Base-by-base conservation (phyloP, 2,329 filamentous ascomycete species). In the Pochonia chlamydosporia region DNA sequence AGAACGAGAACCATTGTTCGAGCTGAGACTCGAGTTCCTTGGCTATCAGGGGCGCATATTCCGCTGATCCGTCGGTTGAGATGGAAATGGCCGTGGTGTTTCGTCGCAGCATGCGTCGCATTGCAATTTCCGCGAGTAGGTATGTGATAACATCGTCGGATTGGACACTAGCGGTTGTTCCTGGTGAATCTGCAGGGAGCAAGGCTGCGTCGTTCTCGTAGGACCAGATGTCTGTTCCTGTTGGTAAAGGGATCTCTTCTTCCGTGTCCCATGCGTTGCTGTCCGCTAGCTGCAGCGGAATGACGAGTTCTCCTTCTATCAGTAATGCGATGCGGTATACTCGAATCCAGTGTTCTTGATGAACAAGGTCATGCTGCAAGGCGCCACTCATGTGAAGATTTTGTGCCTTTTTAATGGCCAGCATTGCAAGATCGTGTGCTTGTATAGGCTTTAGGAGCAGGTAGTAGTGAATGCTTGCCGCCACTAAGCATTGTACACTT, bases 41-140 rank as follows among this genome's bases (percentile, higher is more conserved):
- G 2, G 62, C 60, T 25, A 64, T 53, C 25, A 55, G 49, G 5
- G 62, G 59, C 3, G 62, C 58, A 37, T 62, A 61, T 18, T 44
- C 46, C 28, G 56, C 46, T 39, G 52, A 30, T 28, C 53, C 50
- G 6, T 53, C 44, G 21, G 53, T 14, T 14, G 56, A 37, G 45
- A 48, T 43, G 46, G 55, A 36, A 10, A 60, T 50, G 3, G 58
- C 53, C 9, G 59, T 57, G 24, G 54, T 60, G 48, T 59, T 62
- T 5, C 62, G 61, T 11, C 59, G 58, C 2, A 64, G 54, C 59
- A 64, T 63, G 13, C 60, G 54, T 10, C 61, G 47, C 61, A 64
- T 65, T 11, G 61, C 55, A 20, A 65, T 63, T 43, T 59, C 61
- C n/a, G 62, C 59, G 1, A 65, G 52, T 41, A 64, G 62, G 45